Percentiles rank a stretch among this genome's conserved stretches.
Conservation (phyloP, 805 yeast species). For the Yarrowia sp. region DNA sequence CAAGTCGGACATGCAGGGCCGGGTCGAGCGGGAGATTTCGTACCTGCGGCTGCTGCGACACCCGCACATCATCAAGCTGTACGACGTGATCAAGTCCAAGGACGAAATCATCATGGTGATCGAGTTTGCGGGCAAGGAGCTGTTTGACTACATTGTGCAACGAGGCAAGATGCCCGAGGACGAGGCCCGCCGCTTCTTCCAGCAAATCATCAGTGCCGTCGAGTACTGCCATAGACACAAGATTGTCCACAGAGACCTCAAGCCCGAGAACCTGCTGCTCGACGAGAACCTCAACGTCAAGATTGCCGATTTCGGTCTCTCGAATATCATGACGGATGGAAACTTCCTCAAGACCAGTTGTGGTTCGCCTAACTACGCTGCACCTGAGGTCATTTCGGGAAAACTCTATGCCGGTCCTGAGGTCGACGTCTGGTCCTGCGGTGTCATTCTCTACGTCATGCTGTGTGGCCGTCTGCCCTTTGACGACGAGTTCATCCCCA, state of each 20-base stretch:
- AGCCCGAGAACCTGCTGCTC: constrained; percentile 89
- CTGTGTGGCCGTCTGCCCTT: constrained; percentile 93
- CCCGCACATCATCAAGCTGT: constrained; percentile 93
- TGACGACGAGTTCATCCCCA: constrained; percentile 96
- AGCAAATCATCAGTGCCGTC: constrained; percentile 94
- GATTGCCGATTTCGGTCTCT: constrained; percentile 94
- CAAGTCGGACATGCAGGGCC: constrained; percentile 95
- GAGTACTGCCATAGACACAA: constrained; percentile 96
- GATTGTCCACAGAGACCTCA: constrained; percentile 94
- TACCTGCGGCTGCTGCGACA: constrained; percentile 87
- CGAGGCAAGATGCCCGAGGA: constrained; percentile 90
- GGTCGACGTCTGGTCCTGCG: constrained; percentile 98
- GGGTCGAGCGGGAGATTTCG: constrained; percentile 92
- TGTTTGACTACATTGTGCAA: constrained; percentile 94
- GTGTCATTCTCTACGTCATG: constrained; percentile 94
- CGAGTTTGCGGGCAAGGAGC: constrained; percentile 95
- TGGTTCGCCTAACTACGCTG: constrained; percentile 97
- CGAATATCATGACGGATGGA: constrained; percentile 97
- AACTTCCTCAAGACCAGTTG: constrained; percentile 93
- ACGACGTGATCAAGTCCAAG: constrained; percentile 92
- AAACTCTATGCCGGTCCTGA: constrained; percentile 97
- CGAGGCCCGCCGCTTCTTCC: constrained; percentile 92
- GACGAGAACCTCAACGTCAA: constrained; percentile 92
- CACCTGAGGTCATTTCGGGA: constrained; percentile 95
- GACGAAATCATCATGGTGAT: constrained; percentile 98